Evolutionary conservation across 352 stramenopile genomes (phyloP).

Genomic region (Globisporangium sylvaticum): DNA sequence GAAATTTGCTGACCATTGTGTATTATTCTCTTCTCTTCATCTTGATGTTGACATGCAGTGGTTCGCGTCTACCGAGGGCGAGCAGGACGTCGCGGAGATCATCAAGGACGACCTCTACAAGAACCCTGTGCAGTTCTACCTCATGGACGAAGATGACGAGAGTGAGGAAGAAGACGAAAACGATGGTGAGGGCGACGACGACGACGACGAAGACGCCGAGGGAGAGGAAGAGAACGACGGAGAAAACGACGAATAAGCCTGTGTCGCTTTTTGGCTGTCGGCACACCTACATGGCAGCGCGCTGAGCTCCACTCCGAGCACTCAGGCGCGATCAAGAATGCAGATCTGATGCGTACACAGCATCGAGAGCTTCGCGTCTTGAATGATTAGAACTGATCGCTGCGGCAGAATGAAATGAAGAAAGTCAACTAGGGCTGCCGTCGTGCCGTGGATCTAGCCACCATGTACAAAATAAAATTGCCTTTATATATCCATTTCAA

Average conservation of each 20-base stretch:
- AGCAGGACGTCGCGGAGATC: constrained; percentile 61
- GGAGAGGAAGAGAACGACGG: constrained; percentile 23
- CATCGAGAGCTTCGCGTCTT: background rate
- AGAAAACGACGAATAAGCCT: constrained; percentile 28
- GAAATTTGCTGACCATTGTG: background rate
- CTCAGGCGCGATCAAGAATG: background rate
- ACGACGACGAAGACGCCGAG: constrained; percentile 26
- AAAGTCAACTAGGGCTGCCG: background rate
- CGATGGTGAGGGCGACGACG: constrained; percentile 24
- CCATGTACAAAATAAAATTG: constrained; percentile 9
- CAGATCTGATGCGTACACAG: background rate
- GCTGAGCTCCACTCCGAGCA: background rate
- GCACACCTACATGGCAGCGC: background rate
- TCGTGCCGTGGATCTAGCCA: background rate
- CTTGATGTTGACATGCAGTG: constrained; percentile 29
- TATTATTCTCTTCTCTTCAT: background rate
- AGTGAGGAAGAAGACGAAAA: constrained; percentile 33
- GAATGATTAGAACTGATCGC: background rate
- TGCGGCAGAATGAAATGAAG: background rate
- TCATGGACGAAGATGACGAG: constrained; percentile 41
- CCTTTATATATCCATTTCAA: constrained; percentile 9
- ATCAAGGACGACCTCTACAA: constrained; percentile 85
- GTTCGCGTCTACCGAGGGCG: constrained; percentile 48
- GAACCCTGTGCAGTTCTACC: constrained; percentile 59
- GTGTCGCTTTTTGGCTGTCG: background rate